Base-by-base conservation (phyloP, 192 early-diverging fungal genomes). In the Geranomyces variabilis region DNA sequence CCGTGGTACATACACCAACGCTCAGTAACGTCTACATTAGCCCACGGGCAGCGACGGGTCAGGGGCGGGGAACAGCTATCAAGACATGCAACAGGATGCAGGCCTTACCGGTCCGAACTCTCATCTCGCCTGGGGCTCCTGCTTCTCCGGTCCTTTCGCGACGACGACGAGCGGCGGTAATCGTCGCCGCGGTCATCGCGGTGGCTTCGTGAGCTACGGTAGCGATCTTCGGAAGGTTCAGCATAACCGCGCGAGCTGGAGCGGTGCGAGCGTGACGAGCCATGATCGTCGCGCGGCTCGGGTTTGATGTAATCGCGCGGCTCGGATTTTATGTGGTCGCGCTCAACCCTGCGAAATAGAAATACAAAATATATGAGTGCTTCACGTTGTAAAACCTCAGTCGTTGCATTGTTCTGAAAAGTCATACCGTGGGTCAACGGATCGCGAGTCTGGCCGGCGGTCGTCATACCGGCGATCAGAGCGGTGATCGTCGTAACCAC, bases 241-340 rank as follows among this genome's bases (percentile, higher is more conserved):
- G 51, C n/a, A 53, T 53, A n/a, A 8, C 51, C 51, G 51, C 51
- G 51, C n/a, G 51, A 53, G 51, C 51, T 53, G 6, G 51, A 53
- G 7, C 51, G 51, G 24, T 53, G 24, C 24, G 51, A 53, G 19
- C n/a, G 51, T 53, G 51, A 26, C 51, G 19, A 24, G 19, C 51
- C 51, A 17, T 53, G 51, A 53, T 53, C 51, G n/a, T 26, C n/a
- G 3, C 3, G n/a, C 17, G 24, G 51, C 15, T 53, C 24, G 24
- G 24, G 19, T 7, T 26, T 53, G 51, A n/a, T 26, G 24, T 53
- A 53, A 17, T 53, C 51, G 19, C 51, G 51, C 24, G 36, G 10
- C 36, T 53, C 51, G 19, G 51, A 24, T 15, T 53, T 53, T 3
- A 53, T 53, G 17, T 26, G 15, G 51, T 24, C 19, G 19, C 51